A percentile compares a stretch with the other conserved stretches of the same genome.
These are phyloP conservation scores for Boletus insuetus DNA, from an alignment of 768 basidiomycete species.

Conservation along the genomic window DNA sequence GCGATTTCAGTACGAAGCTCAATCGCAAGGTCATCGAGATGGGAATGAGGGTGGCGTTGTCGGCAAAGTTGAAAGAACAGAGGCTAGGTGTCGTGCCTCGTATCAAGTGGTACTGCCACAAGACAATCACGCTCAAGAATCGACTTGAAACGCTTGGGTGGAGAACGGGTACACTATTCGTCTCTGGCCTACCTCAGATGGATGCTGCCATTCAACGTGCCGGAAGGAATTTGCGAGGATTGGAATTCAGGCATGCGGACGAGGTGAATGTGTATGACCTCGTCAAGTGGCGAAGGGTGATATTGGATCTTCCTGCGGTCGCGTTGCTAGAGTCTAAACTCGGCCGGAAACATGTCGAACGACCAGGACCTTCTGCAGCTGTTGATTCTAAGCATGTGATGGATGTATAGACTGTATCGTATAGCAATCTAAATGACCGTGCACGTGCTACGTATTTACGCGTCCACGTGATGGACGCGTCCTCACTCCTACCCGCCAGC, in stretches of 20 bases:
- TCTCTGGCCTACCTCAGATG: constrained; percentile 59
- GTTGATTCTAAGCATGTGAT: neutral
- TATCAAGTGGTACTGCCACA: constrained; percentile 68
- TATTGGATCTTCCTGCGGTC: constrained; percentile 82
- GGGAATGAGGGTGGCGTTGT: constrained; percentile 90
- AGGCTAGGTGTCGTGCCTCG: constrained; percentile 72
- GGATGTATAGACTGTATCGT: too few relatives aligned
- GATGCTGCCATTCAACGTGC: constrained; percentile 58
- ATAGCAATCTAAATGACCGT: neutral
- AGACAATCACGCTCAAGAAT: constrained; percentile 64
- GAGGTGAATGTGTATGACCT: constrained; percentile 80
- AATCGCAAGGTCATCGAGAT: constrained; percentile 91
- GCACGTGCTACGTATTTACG: constrained; percentile 13
- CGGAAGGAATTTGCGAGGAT: constrained; percentile 67
- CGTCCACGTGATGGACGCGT: constrained; percentile 35
- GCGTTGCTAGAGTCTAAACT: constrained; percentile 69
- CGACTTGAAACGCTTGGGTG: constrained; percentile 65
- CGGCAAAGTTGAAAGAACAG: constrained; percentile 74
- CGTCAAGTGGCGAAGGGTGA: constrained; percentile 76
- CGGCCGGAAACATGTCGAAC: constrained; percentile 35
- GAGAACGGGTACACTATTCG: constrained; percentile 67
- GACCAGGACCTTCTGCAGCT: neutral
- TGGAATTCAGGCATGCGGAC: constrained; percentile 60
- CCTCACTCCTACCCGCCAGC: neutral
- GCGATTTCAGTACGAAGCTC: constrained; percentile 89